Conservation (phyloP, 2,329 filamentous ascomycete genomes). For the Pyrenophora seminiperda region DNA sequence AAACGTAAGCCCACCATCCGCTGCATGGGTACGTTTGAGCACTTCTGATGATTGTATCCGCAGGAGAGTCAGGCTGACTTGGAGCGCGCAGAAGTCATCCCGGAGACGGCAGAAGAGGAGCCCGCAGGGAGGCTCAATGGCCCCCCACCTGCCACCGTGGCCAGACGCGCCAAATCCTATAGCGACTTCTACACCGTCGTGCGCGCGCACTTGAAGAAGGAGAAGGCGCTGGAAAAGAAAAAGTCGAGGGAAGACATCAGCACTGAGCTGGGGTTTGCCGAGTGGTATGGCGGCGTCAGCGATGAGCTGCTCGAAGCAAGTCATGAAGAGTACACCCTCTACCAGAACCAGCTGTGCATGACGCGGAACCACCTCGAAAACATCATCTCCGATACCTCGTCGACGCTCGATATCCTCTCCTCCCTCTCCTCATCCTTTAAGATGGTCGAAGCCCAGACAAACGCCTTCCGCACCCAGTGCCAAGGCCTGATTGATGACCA, state of each 20-base stretch:
- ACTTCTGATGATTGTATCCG: slow-evolving; percentile 50
- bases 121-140: slow-evolving; percentile 57
- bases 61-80: slow-evolving; percentile 62
- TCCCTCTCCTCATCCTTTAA: slow-evolving; percentile 85
- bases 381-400: slow-evolving; percentile 76
- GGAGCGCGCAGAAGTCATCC: slow-evolving; percentile 61
- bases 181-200: slow-evolving; percentile 74
- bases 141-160: slow-evolving; percentile 69
- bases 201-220: slow-evolving; percentile 61
- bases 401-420: slow-evolving; percentile 75
- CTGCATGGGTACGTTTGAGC: slow-evolving; percentile 42
- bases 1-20: slow-evolving; percentile 51
- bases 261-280: slow-evolving; percentile 64
- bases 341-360: slow-evolving; percentile 78
- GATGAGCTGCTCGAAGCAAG: slow-evolving; percentile 77
- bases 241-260: slow-evolving; percentile 53
- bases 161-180: slow-evolving; percentile 74
- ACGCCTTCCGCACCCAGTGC: slow-evolving; percentile 90
- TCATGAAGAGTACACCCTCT: slow-evolving; percentile 83
- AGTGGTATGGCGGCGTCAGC: slow-evolving; percentile 65
- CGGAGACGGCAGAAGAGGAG: slow-evolving; percentile 66
- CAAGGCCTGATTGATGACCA: slow-evolving; percentile 86
- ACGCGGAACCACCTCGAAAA: slow-evolving; percentile 82
- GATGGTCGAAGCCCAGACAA: slow-evolving; percentile 85
- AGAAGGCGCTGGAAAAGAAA: slow-evolving; percentile 49